These are phyloP conservation scores for Russula dissimulans DNA, from an alignment of 768 basidiomycete genomes.

Conservation along the genomic window DNA sequence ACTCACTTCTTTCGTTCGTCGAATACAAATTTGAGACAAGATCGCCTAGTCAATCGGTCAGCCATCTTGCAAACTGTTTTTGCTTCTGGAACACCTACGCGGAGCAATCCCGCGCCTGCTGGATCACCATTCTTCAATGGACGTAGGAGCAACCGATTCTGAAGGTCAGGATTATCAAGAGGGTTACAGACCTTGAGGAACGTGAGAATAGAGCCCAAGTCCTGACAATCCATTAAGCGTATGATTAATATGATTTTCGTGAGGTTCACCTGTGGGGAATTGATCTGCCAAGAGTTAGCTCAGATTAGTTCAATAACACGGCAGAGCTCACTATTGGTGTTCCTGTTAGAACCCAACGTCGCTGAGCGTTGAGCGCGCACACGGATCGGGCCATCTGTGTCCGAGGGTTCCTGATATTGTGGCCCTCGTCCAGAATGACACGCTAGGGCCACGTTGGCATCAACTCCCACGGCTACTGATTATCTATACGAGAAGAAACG, in stretches of 20 bases:
- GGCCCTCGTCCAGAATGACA: constrained; percentile 83
- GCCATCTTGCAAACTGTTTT: neutral
- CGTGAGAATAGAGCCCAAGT: constrained; percentile 77
- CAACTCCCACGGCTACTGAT: neutral
- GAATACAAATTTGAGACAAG: constrained; percentile 71
- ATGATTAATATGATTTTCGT: neutral
- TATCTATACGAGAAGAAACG: constrained; percentile 1
- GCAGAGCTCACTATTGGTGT: constrained; percentile 72
- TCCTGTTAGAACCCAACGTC: constrained; percentile 74
- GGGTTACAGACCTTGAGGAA: constrained; percentile 84
- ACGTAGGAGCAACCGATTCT: constrained; percentile 67
- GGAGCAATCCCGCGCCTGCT: constrained; percentile 58
- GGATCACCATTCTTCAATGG: constrained; percentile 66
- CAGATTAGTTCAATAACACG: neutral
- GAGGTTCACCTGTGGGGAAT: constrained; percentile 53
- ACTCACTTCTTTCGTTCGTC: constrained; percentile 70
- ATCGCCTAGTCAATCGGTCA: constrained; percentile 39
- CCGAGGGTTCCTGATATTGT: constrained; percentile 75
- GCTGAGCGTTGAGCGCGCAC: constrained; percentile 52
- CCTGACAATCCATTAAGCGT: constrained; percentile 35
- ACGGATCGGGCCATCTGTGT: constrained; percentile 77
- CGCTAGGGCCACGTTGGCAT: constrained; percentile 34
- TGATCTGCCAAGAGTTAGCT: constrained; percentile 41
- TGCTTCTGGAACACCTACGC: constrained; percentile 33
- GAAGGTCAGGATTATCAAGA: constrained; percentile 75